These are phyloP conservation scores for Ephemerocybe angulata DNA, from an alignment of 768 basidiomycete genomes.

Conservation along the genomic window DNA sequence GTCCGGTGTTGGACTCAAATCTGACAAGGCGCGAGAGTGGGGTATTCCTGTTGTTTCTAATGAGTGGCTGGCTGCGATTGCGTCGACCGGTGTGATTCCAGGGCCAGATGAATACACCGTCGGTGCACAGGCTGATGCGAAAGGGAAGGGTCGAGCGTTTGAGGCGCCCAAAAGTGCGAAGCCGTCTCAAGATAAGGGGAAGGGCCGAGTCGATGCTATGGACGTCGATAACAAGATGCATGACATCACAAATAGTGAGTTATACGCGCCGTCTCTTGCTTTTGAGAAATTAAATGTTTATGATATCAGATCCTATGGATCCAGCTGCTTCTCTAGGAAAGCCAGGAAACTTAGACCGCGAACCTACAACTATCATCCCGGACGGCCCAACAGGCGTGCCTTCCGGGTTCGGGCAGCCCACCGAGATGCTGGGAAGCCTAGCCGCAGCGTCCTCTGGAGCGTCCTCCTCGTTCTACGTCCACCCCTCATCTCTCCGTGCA, in stretches of 20 bases:
- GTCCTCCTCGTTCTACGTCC: neutral
- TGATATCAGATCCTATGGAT: neutral
- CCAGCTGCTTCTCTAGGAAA: constrained; percentile 6
- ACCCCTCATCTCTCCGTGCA: constrained; percentile 2
- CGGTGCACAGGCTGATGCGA: constrained; percentile 14
- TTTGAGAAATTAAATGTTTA: neutral
- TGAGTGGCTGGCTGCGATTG: constrained; percentile 66
- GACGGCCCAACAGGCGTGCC: constrained; percentile 13
- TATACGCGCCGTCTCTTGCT: neutral
- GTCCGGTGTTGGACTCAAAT: constrained; percentile 65
- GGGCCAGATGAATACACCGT: constrained; percentile 30
- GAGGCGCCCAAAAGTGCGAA: constrained; percentile 1
- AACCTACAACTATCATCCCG: constrained; percentile 15
- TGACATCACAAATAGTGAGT: constrained; percentile 47
- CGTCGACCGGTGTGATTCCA: constrained; percentile 47
- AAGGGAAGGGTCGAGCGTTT: constrained; percentile 28
- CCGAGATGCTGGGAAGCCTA: constrained; percentile 22
- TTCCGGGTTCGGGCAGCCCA: constrained; percentile 39
- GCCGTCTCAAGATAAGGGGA: neutral
- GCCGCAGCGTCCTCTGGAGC: neutral
- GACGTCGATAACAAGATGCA: constrained; percentile 28
- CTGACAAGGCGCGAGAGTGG: constrained; percentile 78
- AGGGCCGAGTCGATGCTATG: constrained; percentile 11
- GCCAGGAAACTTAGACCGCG: constrained; percentile 14
- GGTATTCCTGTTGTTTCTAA: constrained; percentile 65